Evolutionary conservation across 1,284 basidiomycete species (phyloP).

Genomic region (Sanghuangporus baumii): DNA sequence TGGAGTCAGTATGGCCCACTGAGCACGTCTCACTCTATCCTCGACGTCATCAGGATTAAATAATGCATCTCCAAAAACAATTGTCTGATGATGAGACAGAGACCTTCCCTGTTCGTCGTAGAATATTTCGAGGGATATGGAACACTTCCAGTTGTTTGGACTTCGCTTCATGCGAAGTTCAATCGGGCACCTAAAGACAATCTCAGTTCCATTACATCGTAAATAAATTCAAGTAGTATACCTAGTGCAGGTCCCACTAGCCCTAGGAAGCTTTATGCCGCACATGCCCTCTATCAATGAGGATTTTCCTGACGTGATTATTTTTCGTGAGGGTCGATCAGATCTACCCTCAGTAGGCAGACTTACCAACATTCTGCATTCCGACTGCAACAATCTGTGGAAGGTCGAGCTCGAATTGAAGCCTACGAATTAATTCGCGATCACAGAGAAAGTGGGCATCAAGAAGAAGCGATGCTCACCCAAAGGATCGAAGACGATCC

Average conservation of each 20-base stretch:
- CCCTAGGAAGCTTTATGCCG: conserved; percentile 62
- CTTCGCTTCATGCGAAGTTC: conserved; percentile 56
- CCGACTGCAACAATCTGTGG: conserved; percentile 67
- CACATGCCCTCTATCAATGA: conserved; percentile 72
- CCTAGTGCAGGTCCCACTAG: conserved; percentile 64
- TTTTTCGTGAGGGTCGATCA: neutral
- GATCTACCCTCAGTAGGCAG: neutral
- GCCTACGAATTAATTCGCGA: conserved; percentile 31
- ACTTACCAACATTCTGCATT: conserved; percentile 44
- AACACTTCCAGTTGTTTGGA: conserved; percentile 49
- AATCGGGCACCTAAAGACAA: conserved; percentile 55
- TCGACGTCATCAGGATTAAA: conserved; percentile 50
- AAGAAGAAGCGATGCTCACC: neutral
- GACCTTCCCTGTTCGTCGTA: conserved; percentile 40
- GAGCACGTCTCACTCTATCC: conserved; percentile 61
- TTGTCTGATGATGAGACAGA: conserved; percentile 35
- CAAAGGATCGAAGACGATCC: neutral
- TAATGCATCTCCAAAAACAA: conserved; percentile 50
- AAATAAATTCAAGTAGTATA: conserved; percentile 22
- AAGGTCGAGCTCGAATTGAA: conserved; percentile 60
- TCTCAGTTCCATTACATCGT: neutral
- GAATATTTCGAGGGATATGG: conserved; percentile 49
- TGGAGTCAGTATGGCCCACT: conserved; percentile 68
- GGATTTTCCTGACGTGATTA: conserved; percentile 46
- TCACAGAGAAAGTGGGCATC: neutral